A percentile compares a stretch with the other conserved stretches of the same genome.
Evolutionary conservation across 1,284 basidiomycete species (phyloP).

Genomic region (Trametes pubescens): DNA sequence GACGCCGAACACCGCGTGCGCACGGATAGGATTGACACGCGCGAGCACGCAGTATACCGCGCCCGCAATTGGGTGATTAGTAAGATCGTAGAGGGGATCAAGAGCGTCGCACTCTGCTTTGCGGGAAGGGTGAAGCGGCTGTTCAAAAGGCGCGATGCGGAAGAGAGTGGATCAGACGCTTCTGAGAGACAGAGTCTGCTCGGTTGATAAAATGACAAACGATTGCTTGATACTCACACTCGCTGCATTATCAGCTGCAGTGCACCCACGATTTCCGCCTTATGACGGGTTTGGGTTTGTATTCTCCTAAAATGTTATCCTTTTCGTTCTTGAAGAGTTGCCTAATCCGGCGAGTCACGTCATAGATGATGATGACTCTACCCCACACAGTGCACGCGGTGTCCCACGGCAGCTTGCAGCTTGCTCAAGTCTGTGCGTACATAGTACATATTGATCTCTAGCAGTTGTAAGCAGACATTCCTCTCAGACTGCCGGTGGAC

Average conservation of each 20-base stretch:
- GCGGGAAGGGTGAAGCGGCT: slow-evolving; percentile 17
- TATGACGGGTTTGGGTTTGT: background rate
- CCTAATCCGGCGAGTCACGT: background rate
- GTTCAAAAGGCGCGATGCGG: slow-evolving; percentile 19
- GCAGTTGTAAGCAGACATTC: too few relatives aligned
- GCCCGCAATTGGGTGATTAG: slow-evolving; percentile 35
- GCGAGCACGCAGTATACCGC: slow-evolving; percentile 58
- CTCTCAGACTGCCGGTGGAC: too few relatives aligned
- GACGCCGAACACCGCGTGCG: slow-evolving; percentile 77
- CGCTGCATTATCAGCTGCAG: background rate
- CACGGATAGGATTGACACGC: slow-evolving; percentile 67
- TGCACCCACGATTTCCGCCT: background rate
- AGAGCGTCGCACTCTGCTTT: slow-evolving; percentile 9
- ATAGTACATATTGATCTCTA: background rate
- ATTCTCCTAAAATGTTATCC: background rate
- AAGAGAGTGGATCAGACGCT: slow-evolving; percentile 15
- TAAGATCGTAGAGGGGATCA: slow-evolving; percentile 27
- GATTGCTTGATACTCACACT: background rate
- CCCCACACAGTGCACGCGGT: background rate
- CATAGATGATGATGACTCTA: slow-evolving; percentile 9
- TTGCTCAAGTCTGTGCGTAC: background rate
- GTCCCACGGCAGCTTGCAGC: background rate
- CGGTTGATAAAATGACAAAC: slow-evolving; percentile 23
- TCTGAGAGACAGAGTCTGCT: slow-evolving; percentile 35
- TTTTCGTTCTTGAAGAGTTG: slow-evolving; percentile 8